A percentile compares a stretch with the other conserved stretches of the same genome.
phyloP scores from a whole-genome alignment of 768 basidiomycete species.

The Pisolithus microcarpus region DNA sequence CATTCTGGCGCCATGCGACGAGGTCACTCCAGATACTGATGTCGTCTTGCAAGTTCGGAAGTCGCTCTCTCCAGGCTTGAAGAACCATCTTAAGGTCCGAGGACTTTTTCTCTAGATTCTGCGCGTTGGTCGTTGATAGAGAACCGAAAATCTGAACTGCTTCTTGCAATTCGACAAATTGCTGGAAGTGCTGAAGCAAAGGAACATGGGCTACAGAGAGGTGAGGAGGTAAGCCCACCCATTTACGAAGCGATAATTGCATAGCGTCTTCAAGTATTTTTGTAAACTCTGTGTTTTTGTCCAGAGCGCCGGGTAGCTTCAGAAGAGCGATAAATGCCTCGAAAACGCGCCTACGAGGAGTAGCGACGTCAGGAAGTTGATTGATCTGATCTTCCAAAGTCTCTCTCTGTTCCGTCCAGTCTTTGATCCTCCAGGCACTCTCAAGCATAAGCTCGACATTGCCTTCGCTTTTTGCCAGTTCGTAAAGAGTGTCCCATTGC shows the following conservation, averaged over 20 bases:
- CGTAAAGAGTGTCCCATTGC: constrained; percentile 93
- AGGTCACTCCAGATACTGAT: constrained; percentile 98
- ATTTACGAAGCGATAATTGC: constrained; percentile 93
- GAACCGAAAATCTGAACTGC: constrained; percentile 92
- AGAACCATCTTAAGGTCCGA: constrained; percentile 94
- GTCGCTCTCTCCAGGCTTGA: constrained; percentile 92
- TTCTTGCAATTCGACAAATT: constrained; percentile 96
- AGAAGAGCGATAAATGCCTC: constrained; percentile 90
- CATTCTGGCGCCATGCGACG: constrained; percentile 98
- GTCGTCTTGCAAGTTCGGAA: constrained; percentile 94
- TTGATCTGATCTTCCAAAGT: constrained; percentile 74
- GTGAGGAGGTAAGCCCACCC: constrained; percentile 81
- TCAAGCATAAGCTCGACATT: constrained; percentile 92
- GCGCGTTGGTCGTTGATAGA: constrained; percentile 74
- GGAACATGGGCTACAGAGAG: constrained; percentile 92
- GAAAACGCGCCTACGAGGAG: constrained; percentile 95
- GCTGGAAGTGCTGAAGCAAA: constrained; percentile 94
- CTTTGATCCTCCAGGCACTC: constrained; percentile 88
- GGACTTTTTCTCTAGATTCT: constrained; percentile 91
- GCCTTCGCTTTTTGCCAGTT: constrained; percentile 80
- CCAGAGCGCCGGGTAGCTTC: constrained; percentile 71
- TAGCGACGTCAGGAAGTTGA: constrained; percentile 77
- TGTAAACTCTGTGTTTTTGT: constrained; percentile 84
- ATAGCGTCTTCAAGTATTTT: constrained; percentile 90
- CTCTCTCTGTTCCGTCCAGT: constrained; percentile 83